Evolutionary conservation across 2,329 filamentous ascomycete genomes (phyloP), one percentile per base, ranked within the genome.

Genomic region (Pezizomycotina sp.): DNA sequence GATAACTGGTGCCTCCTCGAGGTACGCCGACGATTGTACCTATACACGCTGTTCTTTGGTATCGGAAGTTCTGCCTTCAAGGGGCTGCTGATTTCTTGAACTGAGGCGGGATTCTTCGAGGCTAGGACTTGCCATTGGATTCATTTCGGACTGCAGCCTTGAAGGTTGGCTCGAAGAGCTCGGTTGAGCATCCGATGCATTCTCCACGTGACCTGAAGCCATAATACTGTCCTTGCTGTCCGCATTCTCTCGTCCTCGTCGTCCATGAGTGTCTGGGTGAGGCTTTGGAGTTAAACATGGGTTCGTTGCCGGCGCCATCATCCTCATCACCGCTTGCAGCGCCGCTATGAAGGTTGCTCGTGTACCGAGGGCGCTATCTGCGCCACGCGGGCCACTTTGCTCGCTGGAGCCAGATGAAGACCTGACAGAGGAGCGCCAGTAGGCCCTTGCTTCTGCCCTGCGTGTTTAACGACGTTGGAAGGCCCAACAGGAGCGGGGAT

Each of bases 241-340:
- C n/a, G 47, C 48, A 31, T 54, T 52, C 40, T 62, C 62, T 53
- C 53, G 38, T 66, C 63, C 26, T 73, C 68, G 31, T 73, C 66
- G 24, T 68, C 71, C 0, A 75, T 79, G 19, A 93, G 79, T 55
- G 91, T 80, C 44, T 81, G 79, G 2, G 81, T 79, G 14, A 95
- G 61, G 48, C 82, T 92, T 37, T 74, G 68, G 54, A 93, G 56
- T 92, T 93, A 58, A 92, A 89, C 69, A 92, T 72, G 3, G 82
- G 71, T 53, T 93, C 84, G 0, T 66, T 46, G 10, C 45, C 45
- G 26, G 50, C 48, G 10, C 46, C 49, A 19, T 50, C 48, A 14
- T 42, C 48, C 10, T 42, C 44, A 32, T 31, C 39, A 4, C 35
- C 34, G 18, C 36, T 42, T 4, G 44, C 39, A 20, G 39, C 32